Evolutionary conservation across 805 yeast species (phyloP).

Genomic region (Hanseniaspora pseudoguilliermondii): DNA sequence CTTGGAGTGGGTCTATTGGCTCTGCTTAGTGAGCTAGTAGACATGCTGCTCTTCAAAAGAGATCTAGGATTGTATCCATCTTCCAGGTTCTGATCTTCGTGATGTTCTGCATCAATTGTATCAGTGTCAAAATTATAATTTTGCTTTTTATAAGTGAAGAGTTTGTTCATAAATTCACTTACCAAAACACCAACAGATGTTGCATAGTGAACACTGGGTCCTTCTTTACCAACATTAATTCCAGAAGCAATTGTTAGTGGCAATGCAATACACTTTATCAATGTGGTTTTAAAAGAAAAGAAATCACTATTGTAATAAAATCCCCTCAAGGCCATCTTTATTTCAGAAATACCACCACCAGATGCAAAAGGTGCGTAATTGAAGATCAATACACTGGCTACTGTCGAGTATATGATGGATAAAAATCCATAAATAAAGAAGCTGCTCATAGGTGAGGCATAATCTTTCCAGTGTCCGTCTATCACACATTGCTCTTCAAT

Average conservation of each 20-base stretch:
- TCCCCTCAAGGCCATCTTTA: conserved; percentile 87
- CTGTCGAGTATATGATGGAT: conserved; percentile 48
- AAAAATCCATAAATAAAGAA: conserved; percentile 48
- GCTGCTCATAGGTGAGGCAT: conserved; percentile 38
- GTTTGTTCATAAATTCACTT: conserved; percentile 71
- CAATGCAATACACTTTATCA: conserved; percentile 64
- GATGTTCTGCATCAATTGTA: not conserved
- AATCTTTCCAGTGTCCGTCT: conserved; percentile 45
- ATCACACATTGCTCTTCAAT: conserved; percentile 35
- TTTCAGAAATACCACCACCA: conserved; percentile 95
- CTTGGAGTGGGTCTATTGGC: conserved; percentile 30
- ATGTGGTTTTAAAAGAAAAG: conserved; percentile 55
- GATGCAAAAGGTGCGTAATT: conserved; percentile 79
- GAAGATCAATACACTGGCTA: conserved; percentile 58
- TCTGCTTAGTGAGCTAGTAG: conserved; percentile 17
- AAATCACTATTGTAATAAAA: conserved; percentile 62
- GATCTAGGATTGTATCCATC: conserved; percentile 11
- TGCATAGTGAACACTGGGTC: conserved; percentile 96
- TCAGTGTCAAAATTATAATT: not conserved
- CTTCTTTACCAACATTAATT: conserved; percentile 89
- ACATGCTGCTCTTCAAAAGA: conserved; percentile 18
- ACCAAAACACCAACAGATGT: conserved; percentile 39
- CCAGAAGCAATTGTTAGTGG: conserved; percentile 93
- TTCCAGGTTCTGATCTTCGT: conserved; percentile 12
- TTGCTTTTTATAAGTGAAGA: conserved; percentile 33